Percentiles rank a stretch among this genome's conserved stretches.
phyloP scores from a whole-genome alignment of 495 filamentous ascomycete genomes.

The Penicillium crystallinum region DNA sequence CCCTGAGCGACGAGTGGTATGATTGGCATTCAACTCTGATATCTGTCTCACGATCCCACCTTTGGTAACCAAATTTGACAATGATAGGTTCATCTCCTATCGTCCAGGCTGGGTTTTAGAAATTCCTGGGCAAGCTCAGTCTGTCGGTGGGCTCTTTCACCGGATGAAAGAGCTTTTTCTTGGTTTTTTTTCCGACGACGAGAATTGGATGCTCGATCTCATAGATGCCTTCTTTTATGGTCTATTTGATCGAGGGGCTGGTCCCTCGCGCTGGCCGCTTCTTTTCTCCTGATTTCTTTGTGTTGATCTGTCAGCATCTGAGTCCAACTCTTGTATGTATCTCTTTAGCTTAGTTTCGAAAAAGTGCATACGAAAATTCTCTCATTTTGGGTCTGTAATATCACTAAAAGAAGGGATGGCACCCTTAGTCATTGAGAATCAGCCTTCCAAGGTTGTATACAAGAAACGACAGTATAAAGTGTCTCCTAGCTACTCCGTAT shows the following conservation, averaged over 20 bases:
- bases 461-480: too few species aligned
- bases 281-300: slow-evolving; percentile 19
- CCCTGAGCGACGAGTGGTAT: slow-evolving; percentile 7
- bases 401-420: too few species aligned
- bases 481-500: too few species aligned
- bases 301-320: slow-evolving; percentile 14
- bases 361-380: slow-evolving; percentile 15
- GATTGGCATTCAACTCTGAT: neutral
- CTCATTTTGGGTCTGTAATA: too few species aligned
- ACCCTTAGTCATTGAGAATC: too few species aligned
- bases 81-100: slow-evolving; percentile 49
- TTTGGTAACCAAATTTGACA: slow-evolving; percentile 8
- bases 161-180: slow-evolving; percentile 14
- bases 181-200: slow-evolving; percentile 20
- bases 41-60: neutral
- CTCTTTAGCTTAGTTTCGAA: slow-evolving; percentile 12
- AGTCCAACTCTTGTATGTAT: slow-evolving; percentile 23
- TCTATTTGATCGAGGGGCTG: slow-evolving; percentile 17
- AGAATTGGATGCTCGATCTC: slow-evolving; percentile 23
- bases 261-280: slow-evolving; percentile 19
- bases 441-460: too few species aligned
- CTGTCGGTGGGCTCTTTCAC: slow-evolving; percentile 28
- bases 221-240: slow-evolving; percentile 7
- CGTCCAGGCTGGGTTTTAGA: slow-evolving; percentile 38
- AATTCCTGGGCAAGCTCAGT: slow-evolving; percentile 33